phyloP scores from a whole-genome alignment of 768 basidiomycete genomes.

The Panus rudis region DNA sequence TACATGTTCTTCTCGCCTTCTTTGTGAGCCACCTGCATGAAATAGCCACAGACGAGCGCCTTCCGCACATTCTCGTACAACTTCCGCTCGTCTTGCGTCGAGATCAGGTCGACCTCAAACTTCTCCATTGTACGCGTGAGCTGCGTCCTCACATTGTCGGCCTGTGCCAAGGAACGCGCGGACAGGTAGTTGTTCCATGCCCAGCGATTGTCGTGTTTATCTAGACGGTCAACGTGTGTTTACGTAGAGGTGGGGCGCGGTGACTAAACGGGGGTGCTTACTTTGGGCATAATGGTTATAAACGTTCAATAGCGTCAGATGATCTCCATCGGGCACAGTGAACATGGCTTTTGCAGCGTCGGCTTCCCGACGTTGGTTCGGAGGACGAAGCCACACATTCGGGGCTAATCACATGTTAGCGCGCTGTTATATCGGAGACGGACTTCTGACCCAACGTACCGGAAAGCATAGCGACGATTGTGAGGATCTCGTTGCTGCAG shows the following conservation, averaged over 20 bases:
- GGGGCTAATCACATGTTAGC: slow-evolving; percentile 71
- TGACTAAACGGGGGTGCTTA: slow-evolving; percentile 35
- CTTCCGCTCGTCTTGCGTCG: slow-evolving; percentile 44
- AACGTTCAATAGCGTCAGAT: slow-evolving; percentile 89
- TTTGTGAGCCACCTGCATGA: slow-evolving; percentile 97
- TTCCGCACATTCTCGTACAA: slow-evolving; percentile 71
- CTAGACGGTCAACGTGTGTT: slow-evolving; percentile 31
- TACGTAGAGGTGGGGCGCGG: too few species aligned
- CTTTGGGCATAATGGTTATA: slow-evolving; percentile 88
- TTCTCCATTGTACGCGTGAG: slow-evolving; percentile 89
- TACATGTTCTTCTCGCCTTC: slow-evolving; percentile 79
- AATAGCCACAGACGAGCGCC: slow-evolving; percentile 87
- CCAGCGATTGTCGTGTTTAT: slow-evolving; percentile 80
- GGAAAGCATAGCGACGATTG: slow-evolving; percentile 94
- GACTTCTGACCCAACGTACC: slow-evolving; percentile 37
- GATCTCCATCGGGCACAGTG: slow-evolving; percentile 93
- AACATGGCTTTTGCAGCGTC: slow-evolving; percentile 87
- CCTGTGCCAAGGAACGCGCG: slow-evolving; percentile 74
- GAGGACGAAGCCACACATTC: slow-evolving; percentile 90
- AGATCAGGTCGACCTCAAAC: slow-evolving; percentile 71
- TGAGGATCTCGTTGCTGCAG: slow-evolving; percentile 93
- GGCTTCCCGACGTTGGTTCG: slow-evolving; percentile 82
- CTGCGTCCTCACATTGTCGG: slow-evolving; percentile 89
- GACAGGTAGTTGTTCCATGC: slow-evolving; percentile 88
- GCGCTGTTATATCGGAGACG: not conserved